Percentiles rank a stretch among this genome's conserved stretches.
phyloP scores from a whole-genome alignment of 495 filamentous ascomycete species.

The Pyronema omphalodes region DNA sequence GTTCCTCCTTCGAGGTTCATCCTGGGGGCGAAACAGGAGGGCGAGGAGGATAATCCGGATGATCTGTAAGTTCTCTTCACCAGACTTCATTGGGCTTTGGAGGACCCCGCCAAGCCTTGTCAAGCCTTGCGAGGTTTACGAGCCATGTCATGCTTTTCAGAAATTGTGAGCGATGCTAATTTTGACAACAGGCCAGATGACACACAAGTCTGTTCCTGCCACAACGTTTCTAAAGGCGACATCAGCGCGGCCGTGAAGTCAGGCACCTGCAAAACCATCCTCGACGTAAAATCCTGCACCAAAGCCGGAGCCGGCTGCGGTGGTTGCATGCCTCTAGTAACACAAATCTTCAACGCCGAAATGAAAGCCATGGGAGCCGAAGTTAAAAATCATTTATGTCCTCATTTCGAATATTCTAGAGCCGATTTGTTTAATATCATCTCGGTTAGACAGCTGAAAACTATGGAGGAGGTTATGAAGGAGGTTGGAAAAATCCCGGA shows the following conservation, averaged over 20 bases:
- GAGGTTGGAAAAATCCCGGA: constrained; percentile 54
- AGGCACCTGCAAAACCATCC: constrained; percentile 68
- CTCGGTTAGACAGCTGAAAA: constrained; percentile 60
- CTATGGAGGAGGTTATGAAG: constrained; percentile 65
- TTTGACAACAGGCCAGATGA: constrained; percentile 42
- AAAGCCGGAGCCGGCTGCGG: constrained; percentile 91
- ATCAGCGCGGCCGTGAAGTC: constrained; percentile 56
- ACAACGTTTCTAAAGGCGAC: constrained; percentile 87
- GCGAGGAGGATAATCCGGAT: constrained; percentile 47
- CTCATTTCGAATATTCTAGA: constrained; percentile 72
- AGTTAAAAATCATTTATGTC: constrained; percentile 68
- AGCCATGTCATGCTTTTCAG: too few species aligned
- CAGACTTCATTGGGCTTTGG: neutral
- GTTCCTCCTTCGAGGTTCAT: constrained; percentile 81
- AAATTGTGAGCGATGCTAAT: neutral
- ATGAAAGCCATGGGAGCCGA: constrained; percentile 84
- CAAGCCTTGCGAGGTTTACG: too few species aligned
- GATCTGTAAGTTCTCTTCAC: constrained; percentile 35
- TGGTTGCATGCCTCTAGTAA: constrained; percentile 77
- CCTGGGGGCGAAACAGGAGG: constrained; percentile 55
- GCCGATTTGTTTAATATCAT: constrained; percentile 85
- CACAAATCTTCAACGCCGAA: constrained; percentile 80
- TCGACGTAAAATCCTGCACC: constrained; percentile 80
- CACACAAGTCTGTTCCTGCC: constrained; percentile 87
- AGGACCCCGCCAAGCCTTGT: too few species aligned